Evolutionary conservation across 768 basidiomycete species (phyloP).

Genomic region (Trametes coccinea): DNA sequence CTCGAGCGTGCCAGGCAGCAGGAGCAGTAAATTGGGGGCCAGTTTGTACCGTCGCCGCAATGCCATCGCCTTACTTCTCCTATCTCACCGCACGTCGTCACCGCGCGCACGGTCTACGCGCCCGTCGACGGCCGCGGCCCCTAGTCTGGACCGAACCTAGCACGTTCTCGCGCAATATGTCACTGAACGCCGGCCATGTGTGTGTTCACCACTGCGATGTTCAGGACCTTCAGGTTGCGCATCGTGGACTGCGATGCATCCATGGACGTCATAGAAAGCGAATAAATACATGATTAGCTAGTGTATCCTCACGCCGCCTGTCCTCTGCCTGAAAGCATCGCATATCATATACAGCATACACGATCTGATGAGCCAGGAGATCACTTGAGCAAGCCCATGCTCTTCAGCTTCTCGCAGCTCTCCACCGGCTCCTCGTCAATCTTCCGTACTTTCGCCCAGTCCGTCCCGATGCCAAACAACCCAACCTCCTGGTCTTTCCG

Average conservation of each 20-base stretch:
- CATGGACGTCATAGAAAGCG: conserved; percentile 2
- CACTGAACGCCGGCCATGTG: no score
- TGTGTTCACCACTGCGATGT: no score
- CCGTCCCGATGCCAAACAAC: conserved; percentile 87
- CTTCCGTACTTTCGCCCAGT: conserved; percentile 83
- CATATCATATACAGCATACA: conserved; percentile 12
- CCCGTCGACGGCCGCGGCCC: conserved; percentile 13
- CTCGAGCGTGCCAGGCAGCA: conserved; percentile 61
- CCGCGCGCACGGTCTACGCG: conserved; percentile 1
- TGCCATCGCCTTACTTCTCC: conserved; percentile 7
- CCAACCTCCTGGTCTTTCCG: conserved; percentile 78
- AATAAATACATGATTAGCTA: conserved; percentile 23
- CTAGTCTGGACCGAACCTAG: conserved; percentile 15
- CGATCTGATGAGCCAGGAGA: neutral
- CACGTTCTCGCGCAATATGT: conserved; percentile 1
- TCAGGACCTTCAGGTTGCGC: no score
- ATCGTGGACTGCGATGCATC: neutral
- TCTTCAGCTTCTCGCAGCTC: conserved; percentile 77
- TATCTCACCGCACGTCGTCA: neutral
- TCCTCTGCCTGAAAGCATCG: neutral
- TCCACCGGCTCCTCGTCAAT: conserved; percentile 71
- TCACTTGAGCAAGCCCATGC: conserved; percentile 55
- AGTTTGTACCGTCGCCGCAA: conserved; percentile 14
- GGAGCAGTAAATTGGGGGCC: conserved; percentile 22
- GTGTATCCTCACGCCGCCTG: neutral